Base-by-base conservation (phyloP, 345 rosid species). In the Boechera stricta region DNA sequence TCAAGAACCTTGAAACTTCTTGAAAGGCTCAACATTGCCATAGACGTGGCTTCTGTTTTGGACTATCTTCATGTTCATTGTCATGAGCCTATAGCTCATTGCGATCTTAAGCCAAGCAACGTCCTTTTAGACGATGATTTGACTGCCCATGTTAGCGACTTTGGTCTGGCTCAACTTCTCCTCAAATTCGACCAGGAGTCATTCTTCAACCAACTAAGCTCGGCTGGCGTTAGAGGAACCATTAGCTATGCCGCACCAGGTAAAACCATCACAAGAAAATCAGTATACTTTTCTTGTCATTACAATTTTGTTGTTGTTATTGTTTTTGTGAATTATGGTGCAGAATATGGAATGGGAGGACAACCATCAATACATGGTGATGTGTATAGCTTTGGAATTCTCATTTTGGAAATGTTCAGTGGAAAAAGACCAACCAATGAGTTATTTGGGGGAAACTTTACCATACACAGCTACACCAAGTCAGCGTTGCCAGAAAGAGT, bases 261-360 rank as follows among this genome's bases (percentile, higher is more conserved):
- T 67, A 32, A 51, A 4, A 18, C 6, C 8, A 33, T 31, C 45
- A 13, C 16, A 47, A 63, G 10, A 18, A 26, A 1, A 6, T 11
- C 3, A 7, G 7, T 58, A 0, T 57, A 15, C 6, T 13, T 0
- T 42, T 3, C 3, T 41, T 64, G 0, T 63, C 1, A 7, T 1
- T 39, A 0, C 51, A 35, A 53, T 36, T 2, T 48, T 35, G 13
- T 51, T 51, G 26, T 53, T 3, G 0, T 55, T 36, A n/a, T 28
- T 55, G 33, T 26, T 55, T 55, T 4, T 12, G 2, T 55, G 18
- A 54, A 29, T 45, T 7, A 26, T 68, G 31, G 7, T 64, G 57
- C 71, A 72, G 80, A 81, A 59, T 83, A 83, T 47, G 84, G 84
- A 47, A 77, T 33, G 64, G 82, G 84, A 26, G 47, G 74, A 1